These are phyloP conservation scores for Mallotus japonicus DNA, from an alignment of 441 rosid species.

Conservation along the genomic window DNA sequence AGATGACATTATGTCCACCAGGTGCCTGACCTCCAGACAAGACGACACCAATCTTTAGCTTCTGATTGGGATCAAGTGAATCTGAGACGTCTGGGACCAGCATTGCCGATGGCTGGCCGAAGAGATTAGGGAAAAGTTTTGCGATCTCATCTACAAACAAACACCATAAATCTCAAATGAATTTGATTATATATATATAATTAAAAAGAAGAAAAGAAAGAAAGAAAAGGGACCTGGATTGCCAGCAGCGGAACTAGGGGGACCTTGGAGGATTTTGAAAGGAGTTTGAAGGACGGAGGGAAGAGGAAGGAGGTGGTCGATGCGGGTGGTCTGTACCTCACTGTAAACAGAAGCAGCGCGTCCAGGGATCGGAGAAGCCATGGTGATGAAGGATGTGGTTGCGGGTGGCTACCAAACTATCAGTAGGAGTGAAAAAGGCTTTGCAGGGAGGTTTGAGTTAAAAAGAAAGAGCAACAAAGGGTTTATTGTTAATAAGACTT, in stretches of 20 bases:
- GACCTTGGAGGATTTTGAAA: constrained; percentile 80
- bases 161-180: neutral
- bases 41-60: constrained; percentile 90
- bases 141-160: constrained; percentile 70
- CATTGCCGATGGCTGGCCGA: constrained; percentile 81
- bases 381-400: neutral
- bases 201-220: neutral
- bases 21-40: constrained; percentile 99
- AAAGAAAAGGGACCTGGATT: constrained; percentile 54
- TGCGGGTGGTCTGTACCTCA: constrained; percentile 81
- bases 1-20: constrained; percentile 98
- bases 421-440: too few species aligned
- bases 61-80: constrained; percentile 39
- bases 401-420: neutral
- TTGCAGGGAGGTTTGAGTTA: too few species aligned
- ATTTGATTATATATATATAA: neutral
- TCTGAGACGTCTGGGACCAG: constrained; percentile 46
- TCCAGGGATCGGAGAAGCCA: constrained; percentile 53
- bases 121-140: constrained; percentile 82
- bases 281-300: constrained; percentile 74
- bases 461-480: too few species aligned
- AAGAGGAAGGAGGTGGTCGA: constrained; percentile 69
- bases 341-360: constrained; percentile 83
- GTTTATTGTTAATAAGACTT: too few species aligned
- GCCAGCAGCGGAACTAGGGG: constrained; percentile 89